These are phyloP conservation scores for Suhomyces guaymorum DNA, from an alignment of 1,139 yeast species.

Conservation along the genomic window DNA sequence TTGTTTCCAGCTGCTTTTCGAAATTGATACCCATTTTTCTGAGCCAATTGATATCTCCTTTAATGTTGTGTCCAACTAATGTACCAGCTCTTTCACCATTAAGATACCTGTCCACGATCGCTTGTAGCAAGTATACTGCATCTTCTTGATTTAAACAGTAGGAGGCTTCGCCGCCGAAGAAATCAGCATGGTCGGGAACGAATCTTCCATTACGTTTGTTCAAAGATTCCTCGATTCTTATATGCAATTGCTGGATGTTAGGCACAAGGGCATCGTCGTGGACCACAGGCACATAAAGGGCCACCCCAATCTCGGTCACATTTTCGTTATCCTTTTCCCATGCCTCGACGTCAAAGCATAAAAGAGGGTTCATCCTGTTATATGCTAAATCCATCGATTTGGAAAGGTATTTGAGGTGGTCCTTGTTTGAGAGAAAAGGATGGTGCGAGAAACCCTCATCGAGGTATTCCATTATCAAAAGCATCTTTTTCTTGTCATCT, in stretches of 20 bases:
- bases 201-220: conserved; percentile 53
- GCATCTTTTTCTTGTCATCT: no score
- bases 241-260: conserved; percentile 51
- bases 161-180: conserved; percentile 59
- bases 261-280: conserved; percentile 45
- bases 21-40: conserved; percentile 46
- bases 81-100: not conserved
- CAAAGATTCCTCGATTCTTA: conserved; percentile 53
- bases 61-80: conserved; percentile 71
- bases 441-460: no score
- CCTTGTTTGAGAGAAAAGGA: no score
- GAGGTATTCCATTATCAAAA: no score
- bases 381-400: conserved; percentile 30
- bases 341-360: conserved; percentile 68
- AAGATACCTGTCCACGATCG: conserved; percentile 42
- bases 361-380: conserved; percentile 37
- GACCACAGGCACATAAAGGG: conserved; percentile 62
- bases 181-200: conserved; percentile 62
- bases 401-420: conserved; percentile 21
- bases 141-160: conserved; percentile 39
- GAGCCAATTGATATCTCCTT: conserved; percentile 62
- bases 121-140: conserved; percentile 41
- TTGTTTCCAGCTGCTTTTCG: conserved; percentile 32
- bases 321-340: conserved; percentile 49
- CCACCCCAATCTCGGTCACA: conserved; percentile 69